Conservation (phyloP, 2,329 filamentous ascomycete species). For the Fonsecaea pugnacius region DNA sequence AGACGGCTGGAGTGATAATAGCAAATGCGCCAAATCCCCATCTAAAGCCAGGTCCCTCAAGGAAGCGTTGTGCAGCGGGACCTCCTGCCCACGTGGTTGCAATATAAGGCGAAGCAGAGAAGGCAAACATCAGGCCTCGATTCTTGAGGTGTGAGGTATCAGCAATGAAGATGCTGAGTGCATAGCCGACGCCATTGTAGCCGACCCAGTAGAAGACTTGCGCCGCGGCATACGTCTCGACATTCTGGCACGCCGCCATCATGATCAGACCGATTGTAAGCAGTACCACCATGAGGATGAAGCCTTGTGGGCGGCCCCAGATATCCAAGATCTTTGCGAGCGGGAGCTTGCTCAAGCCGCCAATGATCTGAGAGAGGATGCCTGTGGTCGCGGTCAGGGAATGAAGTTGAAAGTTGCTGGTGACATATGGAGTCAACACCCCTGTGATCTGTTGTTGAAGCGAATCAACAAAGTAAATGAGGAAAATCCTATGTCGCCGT, state of each 20-base stretch:
- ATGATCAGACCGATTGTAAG: conserved; percentile 58
- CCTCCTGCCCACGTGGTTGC: conserved; percentile 61
- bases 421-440: conserved; percentile 55
- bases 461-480: conserved; percentile 52
- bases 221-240: conserved; percentile 64
- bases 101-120: conserved; percentile 61
- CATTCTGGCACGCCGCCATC: conserved; percentile 63
- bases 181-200: conserved; percentile 58
- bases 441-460: conserved; percentile 49
- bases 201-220: conserved; percentile 65
- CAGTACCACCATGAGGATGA: conserved; percentile 51
- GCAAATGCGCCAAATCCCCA: conserved; percentile 67
- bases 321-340: conserved; percentile 67
- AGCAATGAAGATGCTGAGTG: conserved; percentile 62
- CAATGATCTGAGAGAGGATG: conserved; percentile 61
- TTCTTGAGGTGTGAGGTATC: conserved; percentile 66
- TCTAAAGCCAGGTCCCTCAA: conserved; percentile 57
- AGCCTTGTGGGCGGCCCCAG: conserved; percentile 64
- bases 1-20: conserved; percentile 61
- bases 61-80: conserved; percentile 56
- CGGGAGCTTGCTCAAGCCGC: conserved; percentile 61
- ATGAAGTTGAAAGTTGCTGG: conserved; percentile 57
- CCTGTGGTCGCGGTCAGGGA: conserved; percentile 57
- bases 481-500: conserved; percentile 47
- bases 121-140: conserved; percentile 63